Percentiles rank a stretch among this genome's conserved stretches.
These are phyloP conservation scores for Persicaria tinctoria DNA, from an alignment of 148 eudicot genomes.

Conservation along the genomic window DNA sequence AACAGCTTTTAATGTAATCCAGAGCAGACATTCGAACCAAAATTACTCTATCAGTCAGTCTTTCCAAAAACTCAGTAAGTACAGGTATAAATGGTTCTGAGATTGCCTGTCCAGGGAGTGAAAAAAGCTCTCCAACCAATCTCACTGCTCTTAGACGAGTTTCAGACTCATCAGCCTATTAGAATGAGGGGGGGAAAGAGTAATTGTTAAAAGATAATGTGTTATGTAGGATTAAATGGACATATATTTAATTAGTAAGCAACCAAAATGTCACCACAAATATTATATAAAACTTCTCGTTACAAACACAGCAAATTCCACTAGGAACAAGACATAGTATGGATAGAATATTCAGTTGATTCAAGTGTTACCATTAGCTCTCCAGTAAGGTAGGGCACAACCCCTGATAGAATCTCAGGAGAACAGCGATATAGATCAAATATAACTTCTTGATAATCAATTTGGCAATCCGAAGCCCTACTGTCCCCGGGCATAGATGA, in stretches of 20 bases:
- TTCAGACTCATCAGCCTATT: constrained; percentile 78
- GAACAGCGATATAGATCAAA: constrained; percentile 83
- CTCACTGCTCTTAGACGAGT: constrained; percentile 69
- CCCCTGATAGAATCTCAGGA: constrained; percentile 70
- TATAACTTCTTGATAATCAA: constrained; percentile 74
- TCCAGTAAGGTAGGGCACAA: constrained; percentile 81
- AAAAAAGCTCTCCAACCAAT: constrained; percentile 87
- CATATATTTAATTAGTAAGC: constrained; percentile 1
- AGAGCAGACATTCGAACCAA: constrained; percentile 88
- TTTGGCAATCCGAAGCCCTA: constrained; percentile 35
- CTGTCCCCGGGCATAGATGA: constrained; percentile 80
- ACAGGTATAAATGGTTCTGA: constrained; percentile 67
- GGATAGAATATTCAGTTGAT: not conserved
- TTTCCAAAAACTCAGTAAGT: constrained; percentile 82
- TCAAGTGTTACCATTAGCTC: constrained; percentile 70
- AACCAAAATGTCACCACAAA: not conserved
- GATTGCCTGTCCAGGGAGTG: constrained; percentile 60
- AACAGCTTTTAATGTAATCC: constrained; percentile 66
- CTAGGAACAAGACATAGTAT: not conserved
- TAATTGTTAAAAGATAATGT: not conserved
- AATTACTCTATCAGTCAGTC: constrained; percentile 74
- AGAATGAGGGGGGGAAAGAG: not conserved
- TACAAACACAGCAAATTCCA: not conserved
- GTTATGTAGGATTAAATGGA: not conserved
- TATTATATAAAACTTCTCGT: not conserved